Base-by-base conservation (phyloP, 768 basidiomycete genomes). In the Austroboletus festivus region DNA sequence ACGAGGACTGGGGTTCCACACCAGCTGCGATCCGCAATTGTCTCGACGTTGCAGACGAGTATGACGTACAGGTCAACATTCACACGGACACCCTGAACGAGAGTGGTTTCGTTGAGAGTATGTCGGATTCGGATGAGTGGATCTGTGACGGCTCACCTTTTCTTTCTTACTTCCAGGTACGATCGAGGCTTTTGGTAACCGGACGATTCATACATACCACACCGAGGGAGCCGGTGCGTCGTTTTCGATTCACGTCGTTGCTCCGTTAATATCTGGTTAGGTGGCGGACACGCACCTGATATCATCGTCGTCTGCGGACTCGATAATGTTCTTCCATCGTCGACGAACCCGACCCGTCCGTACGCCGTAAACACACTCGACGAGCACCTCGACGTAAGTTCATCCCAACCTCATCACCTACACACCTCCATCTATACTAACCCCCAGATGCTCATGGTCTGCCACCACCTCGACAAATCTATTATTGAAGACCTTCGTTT, bases 51-150 rank as follows among this genome's bases (percentile, higher is more conserved):
- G 93, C 75, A 1, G 93, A 98, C 57, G 77, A 89, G 51, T 93
- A 89, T 64, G 96, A 99, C 65, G 89, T 99, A 4, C 95, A 98
- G 78, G 86, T 90, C 42, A 52, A 94, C 65, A 96, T 99, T 33
- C 96, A 99, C 63, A 94, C 93, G 0, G 96, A 98, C 63, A 98
- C 95, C 0, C 68, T 98, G 50, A 98, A 98, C 64, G 96, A 99
- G 72, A 92, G 91, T 53, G 95, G 94, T 2, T 98, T 95, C 62
- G 92, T 97, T 6, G 92, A 99, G 68, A 86, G 92, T 91, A 60
- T 37, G 81, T 67, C 13, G 23, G 42, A 34, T 11, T 15, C n/a
- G 16, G 28, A 38, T 12, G n/a, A 34, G 24, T n/a, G 21, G 30
- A n/a, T 50, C 33, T 31, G 2, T 18, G 38, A 44, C 19, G 11